A percentile compares a stretch with the other conserved stretches of the same genome.
These are phyloP conservation scores for Ajuga chamaepitys DNA, from an alignment of 257 asterid genomes.

Conservation along the genomic window DNA sequence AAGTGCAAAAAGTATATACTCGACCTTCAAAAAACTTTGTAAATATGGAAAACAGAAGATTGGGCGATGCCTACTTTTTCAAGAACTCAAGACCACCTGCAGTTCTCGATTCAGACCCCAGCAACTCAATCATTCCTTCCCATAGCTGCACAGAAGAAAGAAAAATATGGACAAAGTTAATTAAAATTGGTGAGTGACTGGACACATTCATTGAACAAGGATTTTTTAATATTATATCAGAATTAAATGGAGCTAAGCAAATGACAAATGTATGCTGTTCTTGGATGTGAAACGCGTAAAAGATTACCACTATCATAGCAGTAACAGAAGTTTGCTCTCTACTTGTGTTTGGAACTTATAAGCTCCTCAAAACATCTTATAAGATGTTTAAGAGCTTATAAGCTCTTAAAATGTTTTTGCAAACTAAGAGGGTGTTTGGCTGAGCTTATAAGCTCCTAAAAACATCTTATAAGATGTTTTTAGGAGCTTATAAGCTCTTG, in stretches of 20 bases:
- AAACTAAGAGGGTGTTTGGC: too few species aligned
- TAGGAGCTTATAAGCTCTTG: too few species aligned
- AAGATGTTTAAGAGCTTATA: too few species aligned
- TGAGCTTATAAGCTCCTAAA: too few species aligned
- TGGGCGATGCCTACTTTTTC: slow-evolving; percentile 47
- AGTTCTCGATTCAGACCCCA: slow-evolving; percentile 66
- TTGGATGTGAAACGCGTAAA: neutral
- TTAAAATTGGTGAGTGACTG: too few species aligned
- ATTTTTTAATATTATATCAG: neutral
- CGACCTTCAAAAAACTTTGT: neutral
- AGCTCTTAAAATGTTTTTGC: too few species aligned
- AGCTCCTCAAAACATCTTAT: too few species aligned
- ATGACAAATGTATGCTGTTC: neutral
- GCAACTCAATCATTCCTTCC: slow-evolving; percentile 92
- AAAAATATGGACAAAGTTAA: neutral
- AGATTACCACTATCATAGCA: neutral
- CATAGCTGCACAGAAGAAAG: slow-evolving; percentile 57
- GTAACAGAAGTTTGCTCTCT: neutral
- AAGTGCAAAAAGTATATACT: neutral
- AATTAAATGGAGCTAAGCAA: neutral
- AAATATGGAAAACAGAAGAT: neutral
- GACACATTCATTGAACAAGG: neutral
- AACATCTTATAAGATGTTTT: too few species aligned
- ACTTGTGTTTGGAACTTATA: too few species aligned
- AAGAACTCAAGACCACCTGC: slow-evolving; percentile 91